Conservation (phyloP, 305 asterid genomes). For the Fraxinus xanthoxyloides region DNA sequence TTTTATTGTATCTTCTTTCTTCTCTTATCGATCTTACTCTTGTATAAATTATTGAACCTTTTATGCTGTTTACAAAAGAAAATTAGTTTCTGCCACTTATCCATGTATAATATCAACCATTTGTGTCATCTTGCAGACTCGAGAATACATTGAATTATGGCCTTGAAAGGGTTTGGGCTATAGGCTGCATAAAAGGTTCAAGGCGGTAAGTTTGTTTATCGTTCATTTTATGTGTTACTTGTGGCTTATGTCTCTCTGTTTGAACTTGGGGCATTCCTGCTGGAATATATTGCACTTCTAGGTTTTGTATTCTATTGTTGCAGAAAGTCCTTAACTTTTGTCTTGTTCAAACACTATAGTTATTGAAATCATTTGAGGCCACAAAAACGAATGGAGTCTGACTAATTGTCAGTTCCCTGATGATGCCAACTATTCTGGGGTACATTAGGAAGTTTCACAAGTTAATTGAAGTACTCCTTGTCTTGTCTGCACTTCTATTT, state of each 20-base stretch:
- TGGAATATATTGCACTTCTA: neutral
- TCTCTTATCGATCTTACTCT: neutral
- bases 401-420: neutral
- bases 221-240: slow-evolving; percentile 25
- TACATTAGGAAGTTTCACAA: neutral
- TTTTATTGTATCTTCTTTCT: neutral
- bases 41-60: neutral
- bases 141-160: slow-evolving; percentile 62
- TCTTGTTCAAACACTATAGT: slow-evolving; percentile 8
- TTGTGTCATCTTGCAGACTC: slow-evolving; percentile 42
- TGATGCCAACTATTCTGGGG: neutral
- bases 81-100: slow-evolving; percentile 1
- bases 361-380: neutral
- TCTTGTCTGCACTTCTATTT: neutral
- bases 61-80: neutral
- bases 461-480: neutral
- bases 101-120: slow-evolving; percentile 17
- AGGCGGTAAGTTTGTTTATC: slow-evolving; percentile 41
- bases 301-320: neutral
- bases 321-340: slow-evolving; percentile 7
- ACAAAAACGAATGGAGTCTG: neutral
- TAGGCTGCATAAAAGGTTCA: slow-evolving; percentile 57
- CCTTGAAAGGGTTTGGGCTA: slow-evolving; percentile 70
- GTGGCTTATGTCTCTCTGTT: slow-evolving; percentile 9
- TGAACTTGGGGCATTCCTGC: slow-evolving; percentile 4